Evolutionary conservation across 768 basidiomycete species (phyloP).

Genomic region (Amanita polypyramis): DNA sequence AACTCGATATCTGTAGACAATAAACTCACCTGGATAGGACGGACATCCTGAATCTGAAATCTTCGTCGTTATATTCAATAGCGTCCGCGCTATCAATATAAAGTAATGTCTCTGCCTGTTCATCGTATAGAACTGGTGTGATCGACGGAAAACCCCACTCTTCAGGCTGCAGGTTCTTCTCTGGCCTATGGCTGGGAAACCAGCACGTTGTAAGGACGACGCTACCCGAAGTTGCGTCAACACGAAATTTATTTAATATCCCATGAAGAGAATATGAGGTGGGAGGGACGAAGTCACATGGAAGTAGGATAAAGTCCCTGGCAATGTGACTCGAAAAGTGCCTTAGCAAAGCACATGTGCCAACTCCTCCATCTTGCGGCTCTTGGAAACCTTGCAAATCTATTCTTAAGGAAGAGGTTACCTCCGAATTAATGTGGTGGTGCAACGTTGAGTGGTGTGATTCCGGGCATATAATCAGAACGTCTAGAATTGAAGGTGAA

Average conservation of each 20-base stretch:
- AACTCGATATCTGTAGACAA: constrained; percentile 2
- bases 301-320: constrained; percentile 81
- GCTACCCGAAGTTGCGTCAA: constrained; percentile 52
- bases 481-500: constrained; percentile 39
- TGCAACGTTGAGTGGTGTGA: constrained; percentile 67
- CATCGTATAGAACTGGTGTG: constrained; percentile 59
- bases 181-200: constrained; percentile 38
- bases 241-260: constrained; percentile 76
- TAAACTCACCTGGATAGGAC: constrained; percentile 49
- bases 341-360: constrained; percentile 67
- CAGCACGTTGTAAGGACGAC: constrained; percentile 60
- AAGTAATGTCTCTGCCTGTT: constrained; percentile 51
- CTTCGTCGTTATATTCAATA: constrained; percentile 55
- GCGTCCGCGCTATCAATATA: constrained; percentile 67
- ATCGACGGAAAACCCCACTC: constrained; percentile 51
- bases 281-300: constrained; percentile 86
- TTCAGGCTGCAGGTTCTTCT: constrained; percentile 47
- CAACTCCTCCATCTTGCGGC: constrained; percentile 49
- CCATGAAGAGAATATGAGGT: constrained; percentile 55
- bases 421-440: constrained; percentile 76
- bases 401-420: constrained; percentile 56
- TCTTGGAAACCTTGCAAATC: constrained; percentile 79
- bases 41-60: constrained; percentile 66
- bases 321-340: constrained; percentile 69
- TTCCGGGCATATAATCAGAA: constrained; percentile 77